Conservation (phyloP, 257 asterid genomes). For the Perilla frutescens region DNA sequence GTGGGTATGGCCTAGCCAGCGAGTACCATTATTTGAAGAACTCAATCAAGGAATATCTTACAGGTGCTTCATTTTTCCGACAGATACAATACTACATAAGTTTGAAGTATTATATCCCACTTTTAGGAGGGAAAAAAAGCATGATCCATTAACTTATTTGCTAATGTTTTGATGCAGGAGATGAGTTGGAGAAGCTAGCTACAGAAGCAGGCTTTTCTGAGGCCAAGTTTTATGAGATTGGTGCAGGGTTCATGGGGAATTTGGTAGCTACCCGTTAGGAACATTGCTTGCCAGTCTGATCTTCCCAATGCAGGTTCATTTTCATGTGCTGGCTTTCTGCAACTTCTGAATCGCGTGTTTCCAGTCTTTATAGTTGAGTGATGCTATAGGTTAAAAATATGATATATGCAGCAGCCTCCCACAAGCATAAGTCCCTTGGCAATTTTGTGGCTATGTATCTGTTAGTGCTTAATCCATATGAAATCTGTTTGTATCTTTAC, state of each 20-base stretch:
- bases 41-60: conserved; percentile 73
- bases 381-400: conserved; percentile 4
- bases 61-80: conserved; percentile 52
- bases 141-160: background rate
- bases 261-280: conserved; percentile 62
- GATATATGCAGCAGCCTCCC: conserved; percentile 19
- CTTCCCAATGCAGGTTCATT: conserved; percentile 32
- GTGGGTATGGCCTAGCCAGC: conserved; percentile 61
- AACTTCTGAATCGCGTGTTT: conserved; percentile 2
- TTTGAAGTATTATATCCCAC: background rate
- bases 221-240: conserved; percentile 69
- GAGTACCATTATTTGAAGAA: conserved; percentile 86
- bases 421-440: conserved; percentile 1
- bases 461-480: conserved; percentile 1
- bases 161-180: conserved; percentile 54
- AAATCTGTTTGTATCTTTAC: conserved; percentile 21
- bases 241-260: conserved; percentile 76
- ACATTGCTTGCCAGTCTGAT: background rate
- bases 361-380: background rate
- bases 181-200: conserved; percentile 82
- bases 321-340: conserved; percentile 30
- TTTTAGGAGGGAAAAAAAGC: background rate
- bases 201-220: conserved; percentile 70
- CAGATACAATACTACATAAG: background rate
- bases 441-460: conserved; percentile 10